phyloP scores from a whole-genome alignment of 768 basidiomycete genomes.

The Lactarius indigo region DNA sequence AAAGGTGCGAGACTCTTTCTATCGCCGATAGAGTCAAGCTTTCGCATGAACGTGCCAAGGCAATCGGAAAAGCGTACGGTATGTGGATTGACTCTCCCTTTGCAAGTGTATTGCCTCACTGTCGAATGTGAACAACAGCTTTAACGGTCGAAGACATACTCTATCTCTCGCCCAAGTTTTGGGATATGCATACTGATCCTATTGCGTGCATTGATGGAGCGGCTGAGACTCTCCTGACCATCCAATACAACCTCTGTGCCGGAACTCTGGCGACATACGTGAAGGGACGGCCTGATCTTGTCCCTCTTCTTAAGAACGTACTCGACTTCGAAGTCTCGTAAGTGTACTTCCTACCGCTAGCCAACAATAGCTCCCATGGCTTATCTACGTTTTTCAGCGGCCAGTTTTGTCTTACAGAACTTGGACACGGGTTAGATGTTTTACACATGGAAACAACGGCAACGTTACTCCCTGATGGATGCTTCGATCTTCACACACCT shows the following conservation, averaged over 20 bases:
- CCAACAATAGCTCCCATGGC: neutral
- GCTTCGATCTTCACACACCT: constrained; percentile 39
- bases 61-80: constrained; percentile 17
- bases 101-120: neutral
- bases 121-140: constrained; percentile 19
- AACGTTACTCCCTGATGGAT: constrained; percentile 36
- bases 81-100: constrained; percentile 11
- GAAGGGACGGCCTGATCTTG: constrained; percentile 28
- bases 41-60: constrained; percentile 13
- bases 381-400: constrained; percentile 30
- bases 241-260: constrained; percentile 37
- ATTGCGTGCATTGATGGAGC: constrained; percentile 31
- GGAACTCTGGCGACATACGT: constrained; percentile 36
- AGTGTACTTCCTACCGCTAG: neutral
- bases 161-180: constrained; percentile 33
- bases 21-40: constrained; percentile 4
- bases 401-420: constrained; percentile 42
- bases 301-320: constrained; percentile 29
- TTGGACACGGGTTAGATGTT: constrained; percentile 45
- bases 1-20: neutral
- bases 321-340: constrained; percentile 22
- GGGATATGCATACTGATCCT: constrained; percentile 36
- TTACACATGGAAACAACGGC: constrained; percentile 42
- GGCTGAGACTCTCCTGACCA: constrained; percentile 33
- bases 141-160: constrained; percentile 33